A percentile compares a stretch with the other conserved stretches of the same genome.
phyloP scores from a whole-genome alignment of 1,284 basidiomycete species.

The Cronartium quercuum region DNA sequence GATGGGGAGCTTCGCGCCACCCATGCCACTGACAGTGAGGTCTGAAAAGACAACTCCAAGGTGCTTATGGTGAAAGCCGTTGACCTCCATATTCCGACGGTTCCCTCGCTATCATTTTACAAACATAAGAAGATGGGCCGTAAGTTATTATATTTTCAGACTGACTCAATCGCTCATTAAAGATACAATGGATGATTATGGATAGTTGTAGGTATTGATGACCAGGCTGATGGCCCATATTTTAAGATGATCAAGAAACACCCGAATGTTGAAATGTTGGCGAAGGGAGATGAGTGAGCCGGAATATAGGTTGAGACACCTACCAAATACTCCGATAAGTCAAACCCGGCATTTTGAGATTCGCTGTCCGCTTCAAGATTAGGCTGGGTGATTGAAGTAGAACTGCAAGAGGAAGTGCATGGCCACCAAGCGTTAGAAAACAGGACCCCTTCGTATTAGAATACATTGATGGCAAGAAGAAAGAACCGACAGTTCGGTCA shows the following conservation, averaged over 20 bases:
- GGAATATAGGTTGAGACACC: background rate
- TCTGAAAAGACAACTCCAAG: background rate
- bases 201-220: too few relatives aligned
- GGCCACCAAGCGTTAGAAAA: too few relatives aligned
- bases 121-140: background rate
- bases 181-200: too few relatives aligned
- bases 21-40: background rate
- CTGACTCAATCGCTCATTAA: background rate
- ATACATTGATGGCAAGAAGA: too few relatives aligned
- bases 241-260: background rate
- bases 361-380: too few relatives aligned
- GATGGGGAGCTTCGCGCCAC: background rate
- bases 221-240: too few relatives aligned
- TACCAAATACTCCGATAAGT: background rate
- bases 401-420: too few relatives aligned
- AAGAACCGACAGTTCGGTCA: too few relatives aligned
- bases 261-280: background rate
- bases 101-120: background rate
- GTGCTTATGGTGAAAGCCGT: background rate
- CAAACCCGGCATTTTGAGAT: background rate
- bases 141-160: background rate
- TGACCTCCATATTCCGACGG: background rate
- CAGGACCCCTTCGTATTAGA: too few relatives aligned
- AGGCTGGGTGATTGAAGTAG: too few relatives aligned
- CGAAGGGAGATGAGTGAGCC: background rate